phyloP scores from a whole-genome alignment of 768 basidiomycete species.

The Pleurotus ostreatus region DNA sequence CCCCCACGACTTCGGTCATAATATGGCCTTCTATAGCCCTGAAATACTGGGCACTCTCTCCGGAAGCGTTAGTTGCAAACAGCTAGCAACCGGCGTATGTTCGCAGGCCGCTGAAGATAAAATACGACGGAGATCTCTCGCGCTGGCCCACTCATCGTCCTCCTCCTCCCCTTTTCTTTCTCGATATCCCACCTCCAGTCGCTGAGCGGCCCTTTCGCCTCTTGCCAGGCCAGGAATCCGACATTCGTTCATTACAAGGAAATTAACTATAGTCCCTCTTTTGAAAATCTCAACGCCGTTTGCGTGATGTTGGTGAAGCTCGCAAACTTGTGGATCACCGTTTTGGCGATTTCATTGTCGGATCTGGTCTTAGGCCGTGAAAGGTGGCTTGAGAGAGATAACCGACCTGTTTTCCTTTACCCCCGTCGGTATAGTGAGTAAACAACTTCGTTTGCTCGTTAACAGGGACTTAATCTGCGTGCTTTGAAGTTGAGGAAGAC shows the following conservation, averaged over 20 bases:
- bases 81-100: not conserved
- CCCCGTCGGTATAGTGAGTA: slow-evolving; percentile 46
- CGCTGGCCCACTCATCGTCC: not conserved
- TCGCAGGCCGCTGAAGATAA: not conserved
- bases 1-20: too few species aligned
- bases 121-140: not conserved
- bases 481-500: slow-evolving; percentile 31
- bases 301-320: slow-evolving; percentile 17
- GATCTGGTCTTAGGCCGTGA: slow-evolving; percentile 33
- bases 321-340: slow-evolving; percentile 14
- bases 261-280: slow-evolving; percentile 14
- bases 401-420: slow-evolving; percentile 38
- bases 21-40: too few species aligned
- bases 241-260: slow-evolving; percentile 5
- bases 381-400: slow-evolving; percentile 45
- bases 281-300: slow-evolving; percentile 4
- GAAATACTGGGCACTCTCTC: too few species aligned
- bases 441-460: not conserved
- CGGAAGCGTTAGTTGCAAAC: not conserved
- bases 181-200: not conserved
- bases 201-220: slow-evolving; percentile 9
- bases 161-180: slow-evolving; percentile 1
- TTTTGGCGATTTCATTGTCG: slow-evolving; percentile 15
- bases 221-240: slow-evolving; percentile 11
- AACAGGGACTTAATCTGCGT: not conserved